A percentile compares a stretch with the other conserved stretches of the same genome.
phyloP scores from a whole-genome alignment of 2,329 filamentous ascomycete species.

The Penicillium sp. region DNA sequence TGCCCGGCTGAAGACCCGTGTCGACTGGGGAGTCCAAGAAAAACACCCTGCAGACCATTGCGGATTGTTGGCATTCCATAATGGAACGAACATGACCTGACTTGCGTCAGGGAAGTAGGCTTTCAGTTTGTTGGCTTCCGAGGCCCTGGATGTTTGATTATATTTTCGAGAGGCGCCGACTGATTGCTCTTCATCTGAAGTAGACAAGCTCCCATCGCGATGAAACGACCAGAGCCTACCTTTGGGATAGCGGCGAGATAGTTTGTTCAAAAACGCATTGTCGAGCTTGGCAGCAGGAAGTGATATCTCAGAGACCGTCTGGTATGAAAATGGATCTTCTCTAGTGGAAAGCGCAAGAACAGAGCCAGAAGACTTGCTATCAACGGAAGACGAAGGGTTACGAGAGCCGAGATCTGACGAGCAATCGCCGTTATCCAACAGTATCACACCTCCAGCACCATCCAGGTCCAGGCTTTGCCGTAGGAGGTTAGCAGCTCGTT shows the following conservation, averaged over 20 bases:
- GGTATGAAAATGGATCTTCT: not conserved
- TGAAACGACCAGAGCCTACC: not conserved
- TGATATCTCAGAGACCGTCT: not conserved
- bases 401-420: too few species aligned
- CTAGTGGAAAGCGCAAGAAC: not conserved
- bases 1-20: constrained; percentile 35
- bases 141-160: not conserved
- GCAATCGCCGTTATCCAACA: constrained; percentile 6
- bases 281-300: not conserved
- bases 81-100: constrained; percentile 52
- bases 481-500: constrained; percentile 48
- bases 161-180: not conserved
- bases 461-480: constrained; percentile 45
- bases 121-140: not conserved
- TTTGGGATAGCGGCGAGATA: not conserved
- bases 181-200: not conserved
- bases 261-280: not conserved
- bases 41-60: constrained; percentile 50
- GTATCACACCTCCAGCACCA: constrained; percentile 46
- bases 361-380: not conserved
- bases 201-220: not conserved
- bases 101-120: constrained; percentile 49
- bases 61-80: constrained; percentile 52
- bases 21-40: constrained; percentile 42
- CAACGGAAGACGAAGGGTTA: not conserved